A percentile compares a stretch with the other conserved stretches of the same genome.
Conservation (phyloP, 1,139 yeast genomes). For the Debaryomyces fabryi region DNA sequence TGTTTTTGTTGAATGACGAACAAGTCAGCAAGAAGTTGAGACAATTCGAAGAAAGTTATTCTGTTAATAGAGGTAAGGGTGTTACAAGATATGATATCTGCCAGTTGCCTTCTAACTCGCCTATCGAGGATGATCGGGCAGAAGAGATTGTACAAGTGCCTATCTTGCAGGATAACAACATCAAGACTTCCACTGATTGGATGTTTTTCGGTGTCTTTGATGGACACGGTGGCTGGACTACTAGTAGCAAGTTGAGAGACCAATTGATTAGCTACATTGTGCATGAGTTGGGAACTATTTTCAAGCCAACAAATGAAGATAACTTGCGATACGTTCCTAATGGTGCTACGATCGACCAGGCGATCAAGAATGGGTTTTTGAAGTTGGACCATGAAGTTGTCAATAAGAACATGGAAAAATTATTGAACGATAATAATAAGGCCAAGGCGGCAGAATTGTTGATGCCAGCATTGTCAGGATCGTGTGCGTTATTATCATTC, state of each 20-base stretch:
- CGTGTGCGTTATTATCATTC: constrained; percentile 87
- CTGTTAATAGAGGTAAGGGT: constrained; percentile 85
- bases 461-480: constrained; percentile 94
- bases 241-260: constrained; percentile 81
- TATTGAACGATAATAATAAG: constrained; percentile 64
- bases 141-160: constrained; percentile 88
- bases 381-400: constrained; percentile 88
- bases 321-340: constrained; percentile 58
- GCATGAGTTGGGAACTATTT: constrained; percentile 71
- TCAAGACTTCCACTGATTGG: constrained; percentile 73
- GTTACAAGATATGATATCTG: constrained; percentile 88
- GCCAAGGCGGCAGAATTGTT: constrained; percentile 70
- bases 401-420: constrained; percentile 66
- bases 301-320: constrained; percentile 56
- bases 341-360: constrained; percentile 72
- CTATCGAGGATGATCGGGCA: constrained; percentile 92
- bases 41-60: constrained; percentile 76
- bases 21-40: constrained; percentile 74
- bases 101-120: constrained; percentile 88
- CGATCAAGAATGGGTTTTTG: constrained; percentile 79
- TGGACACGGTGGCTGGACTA: constrained; percentile 98
- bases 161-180: constrained; percentile 54
- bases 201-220: constrained; percentile 95
- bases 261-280: constrained; percentile 75
- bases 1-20: constrained; percentile 61